Conservation (phyloP, 768 basidiomycete species). For the Lentinula sp. region DNA sequence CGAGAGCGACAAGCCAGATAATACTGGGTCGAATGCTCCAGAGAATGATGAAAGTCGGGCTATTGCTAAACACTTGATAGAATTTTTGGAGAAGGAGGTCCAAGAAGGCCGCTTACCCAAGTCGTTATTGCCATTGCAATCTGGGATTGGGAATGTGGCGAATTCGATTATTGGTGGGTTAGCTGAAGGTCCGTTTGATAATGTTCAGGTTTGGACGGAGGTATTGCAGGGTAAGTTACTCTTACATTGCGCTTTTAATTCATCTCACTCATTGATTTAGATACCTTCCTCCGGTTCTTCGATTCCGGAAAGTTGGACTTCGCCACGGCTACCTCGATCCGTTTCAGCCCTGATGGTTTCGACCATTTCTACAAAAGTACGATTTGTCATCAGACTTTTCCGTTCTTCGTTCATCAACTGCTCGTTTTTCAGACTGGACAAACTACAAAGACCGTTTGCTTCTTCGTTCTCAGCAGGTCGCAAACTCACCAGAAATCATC, state of each 20-base stretch:
- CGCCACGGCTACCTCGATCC: conserved; percentile 41
- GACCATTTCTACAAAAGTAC: conserved; percentile 39
- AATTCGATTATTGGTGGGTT: conserved; percentile 45
- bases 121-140: conserved; percentile 38
- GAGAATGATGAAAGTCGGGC: conserved; percentile 35
- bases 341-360: conserved; percentile 40
- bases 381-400: conserved; percentile 1
- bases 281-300: conserved; percentile 40
- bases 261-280: conserved; percentile 10
- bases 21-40: conserved; percentile 37
- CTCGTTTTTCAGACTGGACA: conserved; percentile 28
- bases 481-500: conserved; percentile 45
- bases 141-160: conserved; percentile 43
- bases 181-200: conserved; percentile 41
- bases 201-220: conserved; percentile 46
- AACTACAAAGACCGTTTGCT: conserved; percentile 41
- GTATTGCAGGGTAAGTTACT: conserved; percentile 30
- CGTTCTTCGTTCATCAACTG: not conserved
- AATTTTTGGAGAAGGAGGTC: conserved; percentile 37
- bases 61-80: conserved; percentile 38
- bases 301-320: conserved; percentile 41
- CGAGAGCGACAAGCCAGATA: conserved; percentile 34
- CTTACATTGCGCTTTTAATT: not conserved
- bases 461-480: conserved; percentile 44
- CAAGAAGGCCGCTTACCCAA: conserved; percentile 32